Percentiles rank a stretch among this genome's conserved stretches.
Evolutionary conservation across 116 monocot genomes (phyloP).

Genomic region (Papilionanthe hybrid): DNA sequence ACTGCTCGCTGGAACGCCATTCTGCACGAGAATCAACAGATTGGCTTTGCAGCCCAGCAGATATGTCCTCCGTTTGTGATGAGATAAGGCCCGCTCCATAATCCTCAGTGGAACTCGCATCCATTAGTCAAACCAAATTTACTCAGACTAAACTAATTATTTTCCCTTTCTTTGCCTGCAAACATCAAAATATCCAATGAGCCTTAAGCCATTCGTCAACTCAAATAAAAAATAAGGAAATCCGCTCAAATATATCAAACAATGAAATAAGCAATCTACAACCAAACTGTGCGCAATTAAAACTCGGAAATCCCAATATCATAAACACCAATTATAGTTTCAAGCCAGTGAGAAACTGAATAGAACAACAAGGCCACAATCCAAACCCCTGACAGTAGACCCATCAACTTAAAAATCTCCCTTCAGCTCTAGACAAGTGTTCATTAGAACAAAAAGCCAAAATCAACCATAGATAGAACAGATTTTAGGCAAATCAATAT

Average conservation of each 20-base stretch:
- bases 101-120: constrained; percentile 31
- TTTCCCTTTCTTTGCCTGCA: not conserved
- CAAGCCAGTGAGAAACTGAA: not conserved
- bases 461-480: not conserved
- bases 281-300: not conserved
- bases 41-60: constrained; percentile 32
- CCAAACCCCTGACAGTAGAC: not conserved
- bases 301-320: not conserved
- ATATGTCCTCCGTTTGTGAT: constrained; percentile 21
- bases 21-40: constrained; percentile 55
- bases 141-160: constrained; percentile 10
- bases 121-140: constrained; percentile 27
- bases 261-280: not conserved
- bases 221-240: not conserved
- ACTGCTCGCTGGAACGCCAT: constrained; percentile 67
- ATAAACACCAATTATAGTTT: not conserved
- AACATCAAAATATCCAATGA: not conserved
- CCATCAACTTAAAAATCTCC: not conserved
- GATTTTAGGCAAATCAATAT: not conserved
- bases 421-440: not conserved
- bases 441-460: not conserved
- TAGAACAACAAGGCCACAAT: not conserved
- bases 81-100: constrained; percentile 24
- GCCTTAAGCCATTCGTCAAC: not conserved
- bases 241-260: not conserved